Percentiles rank a stretch among this genome's conserved stretches.
Evolutionary conservation across 192 early-diverging fungal species (phyloP).

Genomic region (Linnemannia exigua): DNA sequence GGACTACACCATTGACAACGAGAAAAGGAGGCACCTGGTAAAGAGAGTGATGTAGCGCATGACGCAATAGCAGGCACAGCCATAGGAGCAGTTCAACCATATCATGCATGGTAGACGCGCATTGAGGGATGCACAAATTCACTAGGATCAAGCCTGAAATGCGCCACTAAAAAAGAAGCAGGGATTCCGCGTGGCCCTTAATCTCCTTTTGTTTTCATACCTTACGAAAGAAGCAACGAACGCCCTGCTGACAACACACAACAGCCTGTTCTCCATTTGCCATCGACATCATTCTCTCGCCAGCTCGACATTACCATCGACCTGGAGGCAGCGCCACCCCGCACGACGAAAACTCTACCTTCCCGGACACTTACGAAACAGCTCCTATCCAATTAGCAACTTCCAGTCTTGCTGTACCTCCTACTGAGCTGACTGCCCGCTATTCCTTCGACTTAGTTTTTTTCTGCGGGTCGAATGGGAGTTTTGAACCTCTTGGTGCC

Average conservation of each 20-base stretch:
- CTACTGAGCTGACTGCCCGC: background rate
- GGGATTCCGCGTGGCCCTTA: background rate
- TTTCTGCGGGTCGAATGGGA: constrained; percentile 23
- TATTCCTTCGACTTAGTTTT: constrained; percentile 2
- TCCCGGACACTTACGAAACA: background rate
- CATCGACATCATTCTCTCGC: background rate
- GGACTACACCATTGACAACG: too few species aligned
- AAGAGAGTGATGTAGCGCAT: too few species aligned
- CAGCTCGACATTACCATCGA: background rate
- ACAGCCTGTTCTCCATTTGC: background rate
- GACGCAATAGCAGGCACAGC: too few species aligned
- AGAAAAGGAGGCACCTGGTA: too few species aligned
- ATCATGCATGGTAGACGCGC: too few species aligned
- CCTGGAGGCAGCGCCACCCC: background rate
- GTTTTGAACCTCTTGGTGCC: constrained; percentile 35
- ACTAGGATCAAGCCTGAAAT: background rate
- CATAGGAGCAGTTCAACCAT: too few species aligned
- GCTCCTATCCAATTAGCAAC: background rate
- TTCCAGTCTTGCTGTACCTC: background rate
- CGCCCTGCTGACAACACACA: background rate
- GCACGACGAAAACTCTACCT: background rate
- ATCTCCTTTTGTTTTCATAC: background rate
- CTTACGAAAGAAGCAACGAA: background rate
- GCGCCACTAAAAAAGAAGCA: background rate
- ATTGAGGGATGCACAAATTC: too few species aligned